These are phyloP conservation scores for Antarctomyces pellizariae DNA, from an alignment of 495 filamentous ascomycete species.

Conservation along the genomic window DNA sequence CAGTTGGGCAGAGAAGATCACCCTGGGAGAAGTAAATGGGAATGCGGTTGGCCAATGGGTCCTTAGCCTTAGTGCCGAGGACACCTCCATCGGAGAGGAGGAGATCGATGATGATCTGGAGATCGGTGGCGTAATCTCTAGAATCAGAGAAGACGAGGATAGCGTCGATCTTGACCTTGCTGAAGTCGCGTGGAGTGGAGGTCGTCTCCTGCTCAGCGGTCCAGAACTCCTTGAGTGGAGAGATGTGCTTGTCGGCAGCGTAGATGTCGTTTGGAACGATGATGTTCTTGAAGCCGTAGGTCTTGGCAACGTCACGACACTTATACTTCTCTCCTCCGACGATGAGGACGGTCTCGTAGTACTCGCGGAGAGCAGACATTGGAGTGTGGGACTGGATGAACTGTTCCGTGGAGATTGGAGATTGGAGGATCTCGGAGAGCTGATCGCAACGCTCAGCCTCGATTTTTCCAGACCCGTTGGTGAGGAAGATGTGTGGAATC, in stretches of 20 bases:
- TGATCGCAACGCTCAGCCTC: constrained; percentile 32
- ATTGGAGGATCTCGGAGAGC: constrained; percentile 31
- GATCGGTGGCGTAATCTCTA: constrained; percentile 60
- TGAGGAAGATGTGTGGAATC: constrained; percentile 48
- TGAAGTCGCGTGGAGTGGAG: constrained; percentile 37
- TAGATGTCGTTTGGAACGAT: constrained; percentile 44
- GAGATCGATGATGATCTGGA: constrained; percentile 68
- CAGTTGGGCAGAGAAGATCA: constrained; percentile 68
- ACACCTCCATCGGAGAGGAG: constrained; percentile 47
- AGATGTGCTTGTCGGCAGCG: constrained; percentile 34
- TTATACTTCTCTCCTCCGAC: constrained; percentile 42
- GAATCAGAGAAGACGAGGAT: constrained; percentile 67
- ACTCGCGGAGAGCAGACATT: constrained; percentile 40
- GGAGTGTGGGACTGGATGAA: constrained; percentile 47
- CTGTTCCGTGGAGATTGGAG: constrained; percentile 34
- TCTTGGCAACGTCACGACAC: constrained; percentile 40
- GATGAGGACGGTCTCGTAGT: constrained; percentile 40
- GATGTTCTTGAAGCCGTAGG: constrained; percentile 42
- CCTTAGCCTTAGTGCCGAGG: constrained; percentile 39
- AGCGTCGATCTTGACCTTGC: constrained; percentile 47
- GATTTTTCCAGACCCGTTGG: constrained; percentile 41
- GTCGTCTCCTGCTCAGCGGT: constrained; percentile 32
- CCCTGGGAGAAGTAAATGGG: constrained; percentile 79
- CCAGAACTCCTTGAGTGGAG: constrained; percentile 35
- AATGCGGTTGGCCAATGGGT: constrained; percentile 41